These are phyloP conservation scores for Alternaria metachromatica DNA, from an alignment of 2,329 filamentous ascomycete genomes.

Conservation along the genomic window DNA sequence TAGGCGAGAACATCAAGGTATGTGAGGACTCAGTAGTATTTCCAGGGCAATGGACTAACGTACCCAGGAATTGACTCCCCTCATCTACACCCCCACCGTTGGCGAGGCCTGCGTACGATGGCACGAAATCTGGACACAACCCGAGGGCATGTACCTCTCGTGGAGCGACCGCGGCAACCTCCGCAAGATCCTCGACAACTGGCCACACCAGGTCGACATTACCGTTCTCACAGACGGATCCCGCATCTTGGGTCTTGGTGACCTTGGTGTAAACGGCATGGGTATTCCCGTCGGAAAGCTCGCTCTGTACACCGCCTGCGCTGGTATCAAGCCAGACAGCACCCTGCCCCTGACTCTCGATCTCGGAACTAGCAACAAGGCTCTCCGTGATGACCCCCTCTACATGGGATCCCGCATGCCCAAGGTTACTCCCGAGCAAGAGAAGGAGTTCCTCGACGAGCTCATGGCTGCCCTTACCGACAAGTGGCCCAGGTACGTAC, in stretches of 20 bases:
- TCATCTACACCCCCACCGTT: slow-evolving; percentile 89
- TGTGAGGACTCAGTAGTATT: not conserved
- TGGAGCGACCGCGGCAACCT: slow-evolving; percentile 94
- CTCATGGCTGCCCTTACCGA: slow-evolving; percentile 92
- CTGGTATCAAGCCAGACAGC: slow-evolving; percentile 83
- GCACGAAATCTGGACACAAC: slow-evolving; percentile 93
- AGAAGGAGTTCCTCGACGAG: slow-evolving; percentile 94
- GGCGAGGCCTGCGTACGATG: slow-evolving; percentile 97
- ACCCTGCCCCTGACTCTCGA: slow-evolving; percentile 69
- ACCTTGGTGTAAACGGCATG: slow-evolving; percentile 96
- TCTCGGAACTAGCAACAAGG: slow-evolving; percentile 68
- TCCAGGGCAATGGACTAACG: not conserved
- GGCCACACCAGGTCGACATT: slow-evolving; percentile 93
- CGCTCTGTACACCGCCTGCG: slow-evolving; percentile 91
- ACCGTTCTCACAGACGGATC: slow-evolving; percentile 97
- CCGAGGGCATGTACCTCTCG: slow-evolving; percentile 94
- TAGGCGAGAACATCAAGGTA: slow-evolving; percentile 74
- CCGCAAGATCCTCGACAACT: slow-evolving; percentile 86
- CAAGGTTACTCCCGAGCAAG: slow-evolving; percentile 77
- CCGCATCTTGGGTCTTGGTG: slow-evolving; percentile 88
- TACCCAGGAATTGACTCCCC: slow-evolving; percentile 74
- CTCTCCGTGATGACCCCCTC: slow-evolving; percentile 76
- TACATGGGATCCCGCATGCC: slow-evolving; percentile 90
- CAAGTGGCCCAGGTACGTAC: slow-evolving; percentile 68
- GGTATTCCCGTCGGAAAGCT: slow-evolving; percentile 98